Conservation (phyloP, 768 basidiomycete species). For the Rhodocollybia butyracea region DNA sequence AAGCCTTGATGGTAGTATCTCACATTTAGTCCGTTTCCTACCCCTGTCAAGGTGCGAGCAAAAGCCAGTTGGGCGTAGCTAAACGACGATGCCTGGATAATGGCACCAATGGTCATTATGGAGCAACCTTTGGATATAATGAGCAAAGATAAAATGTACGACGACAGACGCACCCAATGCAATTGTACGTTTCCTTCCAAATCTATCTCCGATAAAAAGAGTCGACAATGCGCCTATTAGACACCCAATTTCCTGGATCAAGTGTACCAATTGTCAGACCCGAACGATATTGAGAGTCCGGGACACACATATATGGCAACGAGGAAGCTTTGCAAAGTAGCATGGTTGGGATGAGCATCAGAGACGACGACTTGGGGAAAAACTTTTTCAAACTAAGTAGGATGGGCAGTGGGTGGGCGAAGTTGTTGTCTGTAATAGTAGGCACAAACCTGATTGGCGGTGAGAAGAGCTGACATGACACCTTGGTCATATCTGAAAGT, state of each 20-base stretch:
- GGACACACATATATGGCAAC: slow-evolving; percentile 55
- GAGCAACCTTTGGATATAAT: not conserved
- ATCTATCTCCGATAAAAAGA: slow-evolving; percentile 54
- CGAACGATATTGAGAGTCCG: not conserved
- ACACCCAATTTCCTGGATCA: slow-evolving; percentile 68
- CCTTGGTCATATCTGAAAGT: slow-evolving; percentile 61
- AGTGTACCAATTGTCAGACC: not conserved
- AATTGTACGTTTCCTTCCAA: slow-evolving; percentile 60
- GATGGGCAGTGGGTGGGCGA: too few relatives aligned
- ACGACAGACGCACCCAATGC: slow-evolving; percentile 43
- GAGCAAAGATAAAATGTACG: not conserved
- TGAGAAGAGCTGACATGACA: slow-evolving; percentile 66
- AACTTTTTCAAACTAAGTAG: slow-evolving; percentile 46
- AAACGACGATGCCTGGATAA: slow-evolving; percentile 54
- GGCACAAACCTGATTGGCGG: slow-evolving; percentile 41
- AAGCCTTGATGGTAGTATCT: slow-evolving; percentile 12
- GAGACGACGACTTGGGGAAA: slow-evolving; percentile 49
- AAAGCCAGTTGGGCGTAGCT: slow-evolving; percentile 61
- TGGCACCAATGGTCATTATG: slow-evolving; percentile 62
- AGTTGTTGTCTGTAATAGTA: not conserved
- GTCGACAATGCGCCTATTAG: slow-evolving; percentile 62
- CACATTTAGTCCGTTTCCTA: slow-evolving; percentile 66
- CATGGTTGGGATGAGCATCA: slow-evolving; percentile 22
- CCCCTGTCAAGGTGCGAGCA: slow-evolving; percentile 55
- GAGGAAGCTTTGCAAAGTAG: slow-evolving; percentile 56